A percentile compares a stretch with the other conserved stretches of the same genome.
These are phyloP conservation scores for Theileria parva DNA, from an alignment of 169 alveolate species.

Conservation along the genomic window DNA sequence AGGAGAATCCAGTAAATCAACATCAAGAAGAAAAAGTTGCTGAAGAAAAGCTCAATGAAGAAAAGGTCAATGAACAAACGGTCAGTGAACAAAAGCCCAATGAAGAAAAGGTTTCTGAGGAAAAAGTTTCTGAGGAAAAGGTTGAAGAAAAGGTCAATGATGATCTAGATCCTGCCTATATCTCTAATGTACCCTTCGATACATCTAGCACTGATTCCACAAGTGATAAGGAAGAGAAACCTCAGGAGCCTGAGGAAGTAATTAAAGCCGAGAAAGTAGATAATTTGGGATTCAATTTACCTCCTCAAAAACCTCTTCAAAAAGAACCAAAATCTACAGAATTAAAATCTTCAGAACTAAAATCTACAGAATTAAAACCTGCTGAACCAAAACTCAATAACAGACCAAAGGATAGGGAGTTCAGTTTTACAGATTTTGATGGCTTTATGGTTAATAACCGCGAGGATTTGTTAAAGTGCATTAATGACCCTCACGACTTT, in stretches of 20 bases:
- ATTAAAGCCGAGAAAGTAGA: neutral
- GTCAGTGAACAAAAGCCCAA: no score
- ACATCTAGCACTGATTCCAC: neutral
- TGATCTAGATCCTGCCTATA: neutral
- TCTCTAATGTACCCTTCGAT: neutral
- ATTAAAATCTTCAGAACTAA: neutral
- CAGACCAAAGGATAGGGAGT: neutral
- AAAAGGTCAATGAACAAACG: no score
- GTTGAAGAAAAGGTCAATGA: neutral
- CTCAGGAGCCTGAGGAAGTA: neutral
- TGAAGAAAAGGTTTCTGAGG: no score
- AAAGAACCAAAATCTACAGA: neutral
- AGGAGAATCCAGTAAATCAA: neutral
- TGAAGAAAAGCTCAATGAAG: neutral
- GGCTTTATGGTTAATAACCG: neutral
- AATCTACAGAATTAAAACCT: neutral
- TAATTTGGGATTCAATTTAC: neutral
- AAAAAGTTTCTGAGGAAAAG: no score
- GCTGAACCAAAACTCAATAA: neutral
- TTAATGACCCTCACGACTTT: constrained; percentile 35
- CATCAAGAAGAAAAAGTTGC: neutral
- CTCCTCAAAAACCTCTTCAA: neutral
- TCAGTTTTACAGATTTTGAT: neutral
- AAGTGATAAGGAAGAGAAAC: neutral
- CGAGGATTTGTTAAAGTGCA: constrained; percentile 1